Conservation (phyloP, 2,329 filamentous ascomycete genomes). For the Metarhizium rileyi region DNA sequence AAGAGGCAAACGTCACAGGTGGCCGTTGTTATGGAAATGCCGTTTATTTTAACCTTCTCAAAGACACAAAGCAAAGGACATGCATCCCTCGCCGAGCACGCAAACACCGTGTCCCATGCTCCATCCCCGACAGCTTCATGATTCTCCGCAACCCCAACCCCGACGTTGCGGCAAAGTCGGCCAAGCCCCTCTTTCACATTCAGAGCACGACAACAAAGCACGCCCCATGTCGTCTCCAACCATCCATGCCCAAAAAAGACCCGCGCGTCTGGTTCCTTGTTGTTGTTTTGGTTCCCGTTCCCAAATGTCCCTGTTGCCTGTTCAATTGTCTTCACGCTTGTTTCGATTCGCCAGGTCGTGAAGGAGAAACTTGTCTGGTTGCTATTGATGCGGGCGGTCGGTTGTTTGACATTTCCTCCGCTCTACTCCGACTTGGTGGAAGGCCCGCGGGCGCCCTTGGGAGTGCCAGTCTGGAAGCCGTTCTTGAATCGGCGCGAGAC, state of each 20-base stretch:
- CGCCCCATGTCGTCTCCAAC: not conserved
- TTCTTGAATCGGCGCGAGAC: constrained; percentile 92
- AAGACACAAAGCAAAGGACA: constrained; percentile 9
- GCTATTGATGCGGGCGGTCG: not conserved
- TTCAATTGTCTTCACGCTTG: not conserved
- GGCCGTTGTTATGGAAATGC: constrained; percentile 15
- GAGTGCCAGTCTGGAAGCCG: constrained; percentile 86
- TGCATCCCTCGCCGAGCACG: constrained; percentile 15
- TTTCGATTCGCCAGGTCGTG: not conserved
- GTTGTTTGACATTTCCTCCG: constrained; percentile 2
- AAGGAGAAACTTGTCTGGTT: not conserved
- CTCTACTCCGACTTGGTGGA: constrained; percentile 13
- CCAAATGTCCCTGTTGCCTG: not conserved
- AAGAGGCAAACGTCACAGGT: too few relatives aligned
- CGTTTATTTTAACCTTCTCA: constrained; percentile 3
- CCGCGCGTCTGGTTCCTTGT: not conserved
- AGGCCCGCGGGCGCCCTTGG: constrained; percentile 61
- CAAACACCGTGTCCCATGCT: constrained; percentile 27
- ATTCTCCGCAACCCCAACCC: constrained; percentile 10
- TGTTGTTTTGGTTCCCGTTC: not conserved
- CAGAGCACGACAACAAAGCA: not conserved
- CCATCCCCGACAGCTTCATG: constrained; percentile 16
- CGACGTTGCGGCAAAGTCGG: not conserved
- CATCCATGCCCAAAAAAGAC: not conserved
- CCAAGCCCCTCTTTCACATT: not conserved